Evolutionary conservation across 306 rosid genomes (phyloP).

Genomic region (Begonia fuchsioides): DNA sequence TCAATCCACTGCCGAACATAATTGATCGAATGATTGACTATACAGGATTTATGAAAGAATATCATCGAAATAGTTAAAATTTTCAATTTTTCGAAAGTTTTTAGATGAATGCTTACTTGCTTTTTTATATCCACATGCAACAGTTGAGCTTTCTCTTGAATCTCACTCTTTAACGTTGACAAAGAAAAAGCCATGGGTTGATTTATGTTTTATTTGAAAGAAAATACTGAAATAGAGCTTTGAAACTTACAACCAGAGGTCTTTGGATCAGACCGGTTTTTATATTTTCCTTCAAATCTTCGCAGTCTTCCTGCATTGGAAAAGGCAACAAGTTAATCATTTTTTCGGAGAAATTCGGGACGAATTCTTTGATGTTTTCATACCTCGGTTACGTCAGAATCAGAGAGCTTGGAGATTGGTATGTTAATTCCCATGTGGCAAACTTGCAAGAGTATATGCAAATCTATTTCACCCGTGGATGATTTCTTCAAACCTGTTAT

Average conservation of each 20-base stretch:
- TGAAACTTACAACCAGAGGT: conserved; percentile 44
- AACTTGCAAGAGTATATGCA: conserved; percentile 36
- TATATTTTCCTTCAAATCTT: conserved; percentile 39
- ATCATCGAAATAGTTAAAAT: background rate
- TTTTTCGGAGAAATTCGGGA: conserved; percentile 1
- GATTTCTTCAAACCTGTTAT: conserved; percentile 16
- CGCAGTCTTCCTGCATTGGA: conserved; percentile 52
- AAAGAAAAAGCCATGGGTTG: background rate
- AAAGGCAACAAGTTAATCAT: conserved; percentile 6
- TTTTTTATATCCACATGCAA: conserved; percentile 50
- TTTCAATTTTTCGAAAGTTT: too few relatives aligned
- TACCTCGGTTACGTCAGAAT: conserved; percentile 62
- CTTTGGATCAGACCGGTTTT: conserved; percentile 22
- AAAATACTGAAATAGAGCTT: background rate
- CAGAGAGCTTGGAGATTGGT: conserved; percentile 39
- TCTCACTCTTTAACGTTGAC: conserved; percentile 32
- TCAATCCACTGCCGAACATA: conserved; percentile 18
- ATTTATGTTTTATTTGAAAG: background rate
- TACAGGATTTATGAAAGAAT: background rate
- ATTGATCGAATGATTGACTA: background rate
- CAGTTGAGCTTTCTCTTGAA: conserved; percentile 44
- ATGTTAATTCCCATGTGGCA: conserved; percentile 20
- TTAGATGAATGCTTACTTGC: conserved; percentile 31
- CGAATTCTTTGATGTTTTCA: background rate
- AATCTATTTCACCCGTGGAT: conserved; percentile 3